phyloP scores from a whole-genome alignment of 75 land plant genomes.

The Chamaecyparis obtusa region DNA sequence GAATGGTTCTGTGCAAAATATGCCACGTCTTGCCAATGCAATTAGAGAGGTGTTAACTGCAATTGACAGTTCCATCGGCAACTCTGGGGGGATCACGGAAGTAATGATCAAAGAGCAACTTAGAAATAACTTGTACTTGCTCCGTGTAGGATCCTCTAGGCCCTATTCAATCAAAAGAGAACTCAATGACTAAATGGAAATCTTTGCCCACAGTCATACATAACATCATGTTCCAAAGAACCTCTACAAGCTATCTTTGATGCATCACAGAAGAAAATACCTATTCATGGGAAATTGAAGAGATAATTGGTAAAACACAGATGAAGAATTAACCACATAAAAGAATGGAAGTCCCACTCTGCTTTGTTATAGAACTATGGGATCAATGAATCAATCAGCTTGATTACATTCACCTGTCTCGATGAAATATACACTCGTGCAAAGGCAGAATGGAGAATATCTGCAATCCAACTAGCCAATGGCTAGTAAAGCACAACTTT shows the following conservation, averaged over 20 bases:
- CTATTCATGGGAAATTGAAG: not conserved
- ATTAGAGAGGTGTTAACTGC: constrained; percentile 98
- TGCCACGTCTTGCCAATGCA: constrained; percentile 89
- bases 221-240: not conserved
- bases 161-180: constrained; percentile 52
- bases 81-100: constrained; percentile 97
- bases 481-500: not conserved
- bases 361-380: not conserved
- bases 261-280: not conserved
- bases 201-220: not conserved
- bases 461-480: not conserved
- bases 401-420: not conserved
- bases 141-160: constrained; percentile 94
- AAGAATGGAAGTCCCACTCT: not conserved
- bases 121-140: constrained; percentile 93
- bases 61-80: constrained; percentile 98
- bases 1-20: constrained; percentile 97
- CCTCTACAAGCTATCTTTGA: not conserved
- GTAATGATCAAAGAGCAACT: constrained; percentile 98
- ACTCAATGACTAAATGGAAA: not conserved
- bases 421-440: not conserved
- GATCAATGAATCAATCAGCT: not conserved
- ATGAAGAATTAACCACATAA: not conserved
- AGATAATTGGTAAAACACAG: not conserved
- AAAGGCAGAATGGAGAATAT: not conserved